Conservation (phyloP, 1,284 basidiomycete genomes). For the Pholiota adiposa region DNA sequence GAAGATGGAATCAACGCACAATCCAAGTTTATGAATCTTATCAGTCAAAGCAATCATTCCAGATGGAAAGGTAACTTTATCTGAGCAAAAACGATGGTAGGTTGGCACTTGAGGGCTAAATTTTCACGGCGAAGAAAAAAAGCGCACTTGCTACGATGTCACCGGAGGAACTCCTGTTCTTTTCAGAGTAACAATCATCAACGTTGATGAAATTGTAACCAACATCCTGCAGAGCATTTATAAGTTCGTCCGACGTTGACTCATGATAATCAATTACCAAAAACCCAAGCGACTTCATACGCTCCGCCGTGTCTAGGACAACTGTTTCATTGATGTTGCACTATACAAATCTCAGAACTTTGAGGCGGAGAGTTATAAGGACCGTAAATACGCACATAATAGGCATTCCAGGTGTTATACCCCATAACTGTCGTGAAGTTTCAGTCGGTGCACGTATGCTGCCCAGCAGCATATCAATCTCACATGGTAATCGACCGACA, state of each 20-base stretch:
- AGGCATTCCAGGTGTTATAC: not conserved
- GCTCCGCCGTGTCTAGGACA: slow-evolving; percentile 48
- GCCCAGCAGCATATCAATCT: slow-evolving; percentile 13
- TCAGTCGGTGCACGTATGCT: not conserved
- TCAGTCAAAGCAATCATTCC: slow-evolving; percentile 58
- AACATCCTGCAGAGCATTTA: slow-evolving; percentile 40
- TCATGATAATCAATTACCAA: slow-evolving; percentile 29
- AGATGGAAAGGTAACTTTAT: slow-evolving; percentile 46
- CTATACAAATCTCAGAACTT: slow-evolving; percentile 34
- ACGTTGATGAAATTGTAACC: slow-evolving; percentile 60
- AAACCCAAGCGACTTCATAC: slow-evolving; percentile 53
- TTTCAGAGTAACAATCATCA: slow-evolving; percentile 64
- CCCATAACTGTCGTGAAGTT: not conserved
- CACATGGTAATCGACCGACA: slow-evolving; percentile 46
- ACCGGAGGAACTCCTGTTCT: slow-evolving; percentile 47
- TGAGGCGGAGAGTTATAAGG: not conserved
- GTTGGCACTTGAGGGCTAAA: not conserved
- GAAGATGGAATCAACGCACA: slow-evolving; percentile 40
- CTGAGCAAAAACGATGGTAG: slow-evolving; percentile 28
- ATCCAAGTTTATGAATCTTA: slow-evolving; percentile 52
- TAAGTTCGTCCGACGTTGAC: slow-evolving; percentile 1
- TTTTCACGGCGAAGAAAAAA: not conserved
- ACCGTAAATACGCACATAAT: not conserved
- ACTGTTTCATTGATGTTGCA: slow-evolving; percentile 59
- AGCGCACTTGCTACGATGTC: slow-evolving; percentile 49